Evolutionary conservation across 768 basidiomycete genomes (phyloP).

Genomic region (Boletus edulis): DNA sequence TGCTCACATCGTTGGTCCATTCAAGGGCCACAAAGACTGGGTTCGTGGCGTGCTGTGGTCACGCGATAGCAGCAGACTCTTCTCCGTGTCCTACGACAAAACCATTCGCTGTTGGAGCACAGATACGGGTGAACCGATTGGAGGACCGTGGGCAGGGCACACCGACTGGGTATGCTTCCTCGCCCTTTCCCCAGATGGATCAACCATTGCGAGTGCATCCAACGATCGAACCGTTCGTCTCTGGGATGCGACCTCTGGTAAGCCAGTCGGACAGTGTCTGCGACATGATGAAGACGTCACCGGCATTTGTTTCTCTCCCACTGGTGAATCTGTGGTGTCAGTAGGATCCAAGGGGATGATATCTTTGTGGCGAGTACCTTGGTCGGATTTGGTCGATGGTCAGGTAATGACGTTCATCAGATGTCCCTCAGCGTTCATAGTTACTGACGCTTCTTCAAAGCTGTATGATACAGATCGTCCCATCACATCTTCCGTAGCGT

Average conservation of each 20-base stretch:
- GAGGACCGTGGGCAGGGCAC: neutral
- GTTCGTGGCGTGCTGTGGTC: conserved; percentile 5
- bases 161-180: neutral
- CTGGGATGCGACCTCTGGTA: neutral
- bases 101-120: conserved; percentile 13
- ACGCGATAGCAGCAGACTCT: conserved; percentile 2
- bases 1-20: neutral
- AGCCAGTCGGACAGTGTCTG: neutral
- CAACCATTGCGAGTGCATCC: neutral
- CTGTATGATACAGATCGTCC: too few species aligned
- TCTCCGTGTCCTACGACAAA: neutral
- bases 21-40: neutral
- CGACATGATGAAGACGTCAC: neutral
- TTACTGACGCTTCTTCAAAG: too few species aligned
- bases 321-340: neutral
- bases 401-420: neutral
- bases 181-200: neutral
- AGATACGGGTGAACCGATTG: neutral
- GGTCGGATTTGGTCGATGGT: neutral
- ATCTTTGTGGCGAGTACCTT: neutral
- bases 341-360: neutral
- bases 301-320: conserved; percentile 2
- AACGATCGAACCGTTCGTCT: neutral
- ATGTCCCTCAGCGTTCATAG: neutral
- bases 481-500: too few species aligned